Conservation (phyloP, 495 filamentous ascomycete genomes). For the Trichoderma asperelloides region DNA sequence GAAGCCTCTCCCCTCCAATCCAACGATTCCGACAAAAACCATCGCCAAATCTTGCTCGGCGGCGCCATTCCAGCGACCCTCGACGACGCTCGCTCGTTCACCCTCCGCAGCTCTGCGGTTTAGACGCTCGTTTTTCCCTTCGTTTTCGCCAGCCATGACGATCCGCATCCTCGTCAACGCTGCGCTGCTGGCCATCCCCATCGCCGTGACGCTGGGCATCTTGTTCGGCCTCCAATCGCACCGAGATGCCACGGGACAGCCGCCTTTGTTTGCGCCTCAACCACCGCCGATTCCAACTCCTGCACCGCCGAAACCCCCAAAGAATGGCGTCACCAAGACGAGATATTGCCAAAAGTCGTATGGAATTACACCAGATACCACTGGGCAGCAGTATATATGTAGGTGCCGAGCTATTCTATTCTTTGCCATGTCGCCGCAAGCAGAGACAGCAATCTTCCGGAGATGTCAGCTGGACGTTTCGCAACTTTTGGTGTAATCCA, state of each 20-base stretch:
- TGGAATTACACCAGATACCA: slow-evolving; percentile 1
- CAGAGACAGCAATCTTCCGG: too few relatives aligned
- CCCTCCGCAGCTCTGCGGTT: background rate
- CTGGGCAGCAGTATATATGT: slow-evolving; percentile 4
- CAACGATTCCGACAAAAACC: background rate
- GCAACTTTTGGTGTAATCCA: too few relatives aligned
- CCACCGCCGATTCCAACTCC: slow-evolving; percentile 2
- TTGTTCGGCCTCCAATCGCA: slow-evolving; percentile 32
- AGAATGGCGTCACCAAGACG: slow-evolving; percentile 6
- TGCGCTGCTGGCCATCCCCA: slow-evolving; percentile 29
- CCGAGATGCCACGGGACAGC: slow-evolving; percentile 22
- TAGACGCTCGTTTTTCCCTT: slow-evolving; percentile 8
- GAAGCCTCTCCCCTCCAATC: background rate
- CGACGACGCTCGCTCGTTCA: slow-evolving; percentile 1
- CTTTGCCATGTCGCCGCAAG: background rate
- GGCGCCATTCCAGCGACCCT: background rate
- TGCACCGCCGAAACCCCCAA: background rate
- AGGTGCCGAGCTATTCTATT: background rate
- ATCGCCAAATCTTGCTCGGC: background rate
- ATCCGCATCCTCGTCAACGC: slow-evolving; percentile 30
- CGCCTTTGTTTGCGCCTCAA: slow-evolving; percentile 21
- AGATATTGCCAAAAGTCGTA: slow-evolving; percentile 3
- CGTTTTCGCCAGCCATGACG: slow-evolving; percentile 8
- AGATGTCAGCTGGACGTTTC: too few relatives aligned
- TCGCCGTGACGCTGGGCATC: slow-evolving; percentile 29